phyloP scores from a whole-genome alignment of 75 land plant genomes.

The Cunninghamia lanceolata region DNA sequence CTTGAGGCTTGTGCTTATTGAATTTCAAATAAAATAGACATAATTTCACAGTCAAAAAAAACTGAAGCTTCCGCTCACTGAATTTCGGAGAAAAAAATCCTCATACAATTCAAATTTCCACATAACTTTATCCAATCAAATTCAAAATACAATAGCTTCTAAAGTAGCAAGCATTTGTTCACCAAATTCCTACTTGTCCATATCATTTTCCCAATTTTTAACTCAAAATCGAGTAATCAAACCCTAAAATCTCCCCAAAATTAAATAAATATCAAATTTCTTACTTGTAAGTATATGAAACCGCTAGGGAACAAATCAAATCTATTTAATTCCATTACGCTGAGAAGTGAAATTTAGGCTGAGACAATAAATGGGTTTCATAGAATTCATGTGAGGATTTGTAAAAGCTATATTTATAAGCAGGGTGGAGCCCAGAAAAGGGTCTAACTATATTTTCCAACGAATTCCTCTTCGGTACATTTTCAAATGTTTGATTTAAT shows the following conservation, averaged over 20 bases:
- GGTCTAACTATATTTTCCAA: background rate
- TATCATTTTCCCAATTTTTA: background rate
- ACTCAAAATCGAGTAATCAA: background rate
- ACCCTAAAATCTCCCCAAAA: background rate
- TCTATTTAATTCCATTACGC: background rate
- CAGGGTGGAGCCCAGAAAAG: background rate
- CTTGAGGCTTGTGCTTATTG: background rate
- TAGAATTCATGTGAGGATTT: background rate
- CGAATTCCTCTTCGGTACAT: background rate
- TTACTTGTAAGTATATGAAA: background rate
- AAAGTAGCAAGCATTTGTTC: background rate
- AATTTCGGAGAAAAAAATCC: background rate
- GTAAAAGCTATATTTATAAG: background rate
- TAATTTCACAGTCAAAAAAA: background rate
- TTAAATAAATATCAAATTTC: background rate
- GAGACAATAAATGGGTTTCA: background rate
- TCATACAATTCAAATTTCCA: background rate
- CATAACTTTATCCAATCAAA: background rate
- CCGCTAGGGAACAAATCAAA: background rate
- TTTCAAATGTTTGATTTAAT: background rate
- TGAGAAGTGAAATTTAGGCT: background rate
- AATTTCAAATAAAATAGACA: background rate
- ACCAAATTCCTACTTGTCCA: background rate
- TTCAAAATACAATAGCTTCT: background rate
- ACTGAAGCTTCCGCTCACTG: background rate